phyloP scores from a whole-genome alignment of 164 flowering plant genomes.

The Litsea cubeba region DNA sequence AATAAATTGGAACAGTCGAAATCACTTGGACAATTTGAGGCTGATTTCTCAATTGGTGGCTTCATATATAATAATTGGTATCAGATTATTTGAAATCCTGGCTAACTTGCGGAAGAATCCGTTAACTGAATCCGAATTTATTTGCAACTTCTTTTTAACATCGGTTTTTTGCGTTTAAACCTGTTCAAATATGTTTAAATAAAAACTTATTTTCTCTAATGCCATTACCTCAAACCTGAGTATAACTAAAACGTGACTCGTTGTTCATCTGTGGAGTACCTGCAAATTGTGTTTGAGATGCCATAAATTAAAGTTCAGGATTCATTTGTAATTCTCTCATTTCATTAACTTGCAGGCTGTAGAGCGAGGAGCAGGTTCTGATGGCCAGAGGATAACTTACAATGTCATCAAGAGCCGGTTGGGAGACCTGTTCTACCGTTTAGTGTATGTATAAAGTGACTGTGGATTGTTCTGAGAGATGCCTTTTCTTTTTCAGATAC shows the following conservation, averaged over 20 bases:
- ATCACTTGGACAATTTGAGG: not conserved
- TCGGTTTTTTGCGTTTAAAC: not conserved
- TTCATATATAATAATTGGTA: too few relatives aligned
- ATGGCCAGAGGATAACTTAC: conserved; percentile 94
- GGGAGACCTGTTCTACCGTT: conserved; percentile 92
- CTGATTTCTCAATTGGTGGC: not conserved
- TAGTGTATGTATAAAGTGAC: conserved; percentile 66
- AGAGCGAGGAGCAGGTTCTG: conserved; percentile 94
- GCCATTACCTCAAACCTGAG: not conserved
- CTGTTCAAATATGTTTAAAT: not conserved
- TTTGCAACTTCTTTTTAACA: not conserved
- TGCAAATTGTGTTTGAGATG: not conserved
- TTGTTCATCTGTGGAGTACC: not conserved
- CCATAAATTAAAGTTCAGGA: not conserved
- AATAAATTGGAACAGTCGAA: too few relatives aligned
- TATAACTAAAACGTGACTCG: too few relatives aligned
- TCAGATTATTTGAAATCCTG: not conserved
- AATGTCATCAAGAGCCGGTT: conserved; percentile 78
- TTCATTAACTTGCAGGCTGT: conserved; percentile 62
- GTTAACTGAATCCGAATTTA: not conserved
- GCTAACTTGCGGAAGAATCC: not conserved
- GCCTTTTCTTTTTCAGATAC: not conserved
- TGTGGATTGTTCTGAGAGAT: too few relatives aligned
- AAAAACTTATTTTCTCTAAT: not conserved
- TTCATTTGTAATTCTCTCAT: not conserved